Evolutionary conservation across 352 stramenopile species (phyloP), one percentile per base, ranked within the genome.

Genomic region (Globisporangium spinosum): DNA sequence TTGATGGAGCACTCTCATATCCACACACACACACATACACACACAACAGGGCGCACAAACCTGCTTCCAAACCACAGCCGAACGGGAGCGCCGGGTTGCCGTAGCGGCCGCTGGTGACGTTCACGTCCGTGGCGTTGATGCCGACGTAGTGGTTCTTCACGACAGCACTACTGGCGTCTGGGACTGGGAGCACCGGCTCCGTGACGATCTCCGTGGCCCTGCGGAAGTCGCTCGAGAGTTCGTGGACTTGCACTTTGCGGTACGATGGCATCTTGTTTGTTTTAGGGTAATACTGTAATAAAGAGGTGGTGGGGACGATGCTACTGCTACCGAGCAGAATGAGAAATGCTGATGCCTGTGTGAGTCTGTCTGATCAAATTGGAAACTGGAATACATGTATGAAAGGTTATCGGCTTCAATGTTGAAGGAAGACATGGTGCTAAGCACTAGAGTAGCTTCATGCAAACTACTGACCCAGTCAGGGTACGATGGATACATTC

Each of bases 141-240:
- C 72, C 75, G 15, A 79, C 67, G 64, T 80, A 82, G 34, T 78
- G 68, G 67, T 51, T 71, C 70, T 77, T 64, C 35, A 85, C 71
- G 27, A 88, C 40, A 70, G 91, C 82, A 56, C 88, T 71, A 53
- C 70, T 76, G 25, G 55, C 49, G 60, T 76, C 72, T 32, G 82
- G 78, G 59, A 64, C 47, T n/a, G 72, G 76, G 58, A 85, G 65
- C 56, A 74, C 53, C 63, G 78, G 76, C 34, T 69, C 54, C 6
- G 25, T 64, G 54, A 88, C 81, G 69, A 93, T 89, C 58, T 74
- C 76, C 25, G 82, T 90, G 72, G 78, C 87, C 69, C 82, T 77
- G 68, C 82, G 82, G 65, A 93, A 93, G 74, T 93, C 82, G 65
- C 80, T 89, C 65, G 82, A 93, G 60, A 93, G 71, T 67, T 91